Evolutionary conservation across 2,329 filamentous ascomycete species (phyloP).

Genomic region (Colletotrichum destructivum): DNA sequence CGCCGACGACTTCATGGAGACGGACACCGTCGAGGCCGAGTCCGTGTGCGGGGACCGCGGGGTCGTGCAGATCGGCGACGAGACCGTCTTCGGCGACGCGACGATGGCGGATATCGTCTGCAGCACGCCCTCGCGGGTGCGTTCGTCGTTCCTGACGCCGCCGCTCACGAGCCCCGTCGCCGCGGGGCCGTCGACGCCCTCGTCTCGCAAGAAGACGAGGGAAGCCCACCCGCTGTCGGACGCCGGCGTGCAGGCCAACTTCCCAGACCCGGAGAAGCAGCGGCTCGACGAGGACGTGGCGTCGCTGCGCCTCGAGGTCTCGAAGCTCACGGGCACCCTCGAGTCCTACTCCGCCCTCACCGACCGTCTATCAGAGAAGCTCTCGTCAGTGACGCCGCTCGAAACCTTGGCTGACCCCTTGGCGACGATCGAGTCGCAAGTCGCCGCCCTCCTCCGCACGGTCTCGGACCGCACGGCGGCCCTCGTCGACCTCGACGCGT

Average conservation of each 20-base stretch:
- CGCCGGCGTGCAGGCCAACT: constrained; percentile 56
- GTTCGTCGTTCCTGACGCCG: constrained; percentile 68
- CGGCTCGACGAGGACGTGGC: constrained; percentile 62
- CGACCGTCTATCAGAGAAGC: constrained; percentile 53
- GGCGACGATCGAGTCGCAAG: constrained; percentile 57
- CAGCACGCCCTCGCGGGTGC: constrained; percentile 64
- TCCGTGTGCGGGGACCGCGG: constrained; percentile 65
- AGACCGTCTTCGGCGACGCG: constrained; percentile 63
- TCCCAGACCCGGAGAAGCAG: constrained; percentile 61
- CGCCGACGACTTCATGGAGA: constrained; percentile 59
- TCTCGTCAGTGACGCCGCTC: constrained; percentile 50
- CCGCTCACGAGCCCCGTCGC: constrained; percentile 67
- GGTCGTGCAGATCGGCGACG: constrained; percentile 58
- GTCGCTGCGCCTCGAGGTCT: constrained; percentile 64
- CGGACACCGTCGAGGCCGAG: constrained; percentile 52
- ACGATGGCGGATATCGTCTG: constrained; percentile 66
- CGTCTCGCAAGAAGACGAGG: constrained; percentile 44
- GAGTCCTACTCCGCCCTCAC: constrained; percentile 63
- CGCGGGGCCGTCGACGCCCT: constrained; percentile 54
- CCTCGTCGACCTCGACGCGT: constrained; percentile 60
- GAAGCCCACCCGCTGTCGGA: constrained; percentile 50
- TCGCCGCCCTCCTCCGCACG: constrained; percentile 60
- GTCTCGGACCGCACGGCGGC: constrained; percentile 66
- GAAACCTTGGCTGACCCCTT: constrained; percentile 38
- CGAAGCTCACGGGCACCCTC: constrained; percentile 63